Percentiles rank a stretch among this genome's conserved stretches.
phyloP scores from a whole-genome alignment of 495 filamentous ascomycete species.

The Penicillium bovifimosum region DNA sequence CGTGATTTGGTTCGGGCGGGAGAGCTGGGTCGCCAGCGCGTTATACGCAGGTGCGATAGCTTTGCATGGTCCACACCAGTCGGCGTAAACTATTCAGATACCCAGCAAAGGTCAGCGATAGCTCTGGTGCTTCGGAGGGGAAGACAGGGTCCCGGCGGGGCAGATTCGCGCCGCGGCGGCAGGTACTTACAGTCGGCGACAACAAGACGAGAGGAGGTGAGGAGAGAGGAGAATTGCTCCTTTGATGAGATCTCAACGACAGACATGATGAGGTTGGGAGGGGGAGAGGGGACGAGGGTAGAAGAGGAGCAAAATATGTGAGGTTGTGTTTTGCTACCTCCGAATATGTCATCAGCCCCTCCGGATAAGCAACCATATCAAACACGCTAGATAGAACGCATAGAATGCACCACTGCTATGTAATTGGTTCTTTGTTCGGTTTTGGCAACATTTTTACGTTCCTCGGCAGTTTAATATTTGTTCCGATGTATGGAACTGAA shows the following conservation, averaged over 20 bases:
- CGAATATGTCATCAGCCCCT: conserved; percentile 37
- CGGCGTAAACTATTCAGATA: conserved; percentile 66
- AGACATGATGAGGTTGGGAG: conserved; percentile 29
- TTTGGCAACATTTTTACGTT: too few relatives aligned
- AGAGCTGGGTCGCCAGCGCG: conserved; percentile 64
- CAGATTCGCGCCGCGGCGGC: conserved; percentile 3
- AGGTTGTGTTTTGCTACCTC: conserved; percentile 18
- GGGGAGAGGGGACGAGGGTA: conserved; percentile 7
- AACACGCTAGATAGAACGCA: too few relatives aligned
- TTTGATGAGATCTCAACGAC: conserved; percentile 65
- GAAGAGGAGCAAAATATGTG: neutral
- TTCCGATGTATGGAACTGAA: too few relatives aligned
- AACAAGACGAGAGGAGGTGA: conserved; percentile 65
- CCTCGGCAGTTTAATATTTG: too few relatives aligned
- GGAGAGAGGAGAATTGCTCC: conserved; percentile 62
- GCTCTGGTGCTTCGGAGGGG: neutral
- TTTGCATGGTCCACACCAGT: conserved; percentile 84
- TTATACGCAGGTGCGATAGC: conserved; percentile 80
- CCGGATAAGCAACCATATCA: neutral
- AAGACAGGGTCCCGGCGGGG: conserved; percentile 1
- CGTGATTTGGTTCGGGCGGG: conserved; percentile 65
- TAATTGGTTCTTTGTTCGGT: neutral
- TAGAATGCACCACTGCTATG: neutral
- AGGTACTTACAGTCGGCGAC: conserved; percentile 75
- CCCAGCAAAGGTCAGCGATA: conserved; percentile 2